Base-by-base conservation (phyloP, 257 asterid genomes). In the Capsicum pubescens region DNA sequence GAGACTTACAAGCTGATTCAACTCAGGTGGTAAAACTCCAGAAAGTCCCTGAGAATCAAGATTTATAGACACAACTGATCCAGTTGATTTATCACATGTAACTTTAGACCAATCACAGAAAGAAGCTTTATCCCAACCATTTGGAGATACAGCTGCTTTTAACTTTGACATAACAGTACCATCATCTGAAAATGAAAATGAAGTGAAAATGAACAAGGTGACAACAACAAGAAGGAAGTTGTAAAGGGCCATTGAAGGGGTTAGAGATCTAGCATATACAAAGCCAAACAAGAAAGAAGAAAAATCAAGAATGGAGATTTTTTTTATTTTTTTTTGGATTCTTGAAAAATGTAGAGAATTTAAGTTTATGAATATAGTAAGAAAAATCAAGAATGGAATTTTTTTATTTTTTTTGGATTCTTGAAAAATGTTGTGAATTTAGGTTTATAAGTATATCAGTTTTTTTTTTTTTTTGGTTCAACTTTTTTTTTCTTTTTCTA, bases 21-120 rank as follows among this genome's bases (percentile, higher is more conserved):
- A 89, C 3, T 89, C 94, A 1, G 93, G 10, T 0, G 99, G 98
- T 0, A 95, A 93, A 1, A 91, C 70, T n/a, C 98, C 99, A 67
- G 97, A 83, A 71, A 93, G 69, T 8, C 89, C 85, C 74, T 91
- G 90, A 15, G 96, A 89, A 82, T 80, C 85, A 80, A 95, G 88
- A 86, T 90, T 32, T 44, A 95, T 92, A 16, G 86, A 12, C 16
- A 87, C 84, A 82, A 94, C 99, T 82, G 72, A 89, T 19, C 84
- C 19, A 70, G 61, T 61, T 35, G 92, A 77, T 57, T 86, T 54
- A 81, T 94, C 97, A 88, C 99, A 95, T 50, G 19, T 72, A 52
- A 95, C 89, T 39, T 71, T 19, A 7, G 79, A 58, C 99, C 99
- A 95, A 8, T 54, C 52, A 87, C 98, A 95, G 89, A 88, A 93